A percentile compares a stretch with the other conserved stretches of the same genome.
phyloP scores from a whole-genome alignment of 192 early-diverging fungal species.

The Podila clonocystis region DNA sequence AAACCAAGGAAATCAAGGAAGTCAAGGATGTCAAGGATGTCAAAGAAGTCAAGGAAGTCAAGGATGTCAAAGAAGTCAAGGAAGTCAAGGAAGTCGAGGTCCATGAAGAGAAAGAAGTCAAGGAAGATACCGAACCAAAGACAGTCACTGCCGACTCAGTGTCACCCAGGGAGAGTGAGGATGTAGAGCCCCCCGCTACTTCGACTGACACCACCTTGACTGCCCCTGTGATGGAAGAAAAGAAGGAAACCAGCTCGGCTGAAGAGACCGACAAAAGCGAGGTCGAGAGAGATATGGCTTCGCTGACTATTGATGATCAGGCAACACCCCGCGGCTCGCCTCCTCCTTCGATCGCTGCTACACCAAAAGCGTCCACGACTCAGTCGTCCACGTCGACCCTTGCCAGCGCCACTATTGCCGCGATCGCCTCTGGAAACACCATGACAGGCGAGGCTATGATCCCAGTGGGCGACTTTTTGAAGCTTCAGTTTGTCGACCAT shows the following conservation, averaged over 20 bases:
- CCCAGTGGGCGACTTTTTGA: conserved; percentile 79
- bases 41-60: background rate
- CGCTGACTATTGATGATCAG: conserved; percentile 23
- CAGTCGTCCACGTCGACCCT: conserved; percentile 2
- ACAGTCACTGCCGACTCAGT: background rate
- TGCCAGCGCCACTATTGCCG: conserved; percentile 14
- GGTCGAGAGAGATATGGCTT: conserved; percentile 18
- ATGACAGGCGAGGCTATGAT: conserved; percentile 43
- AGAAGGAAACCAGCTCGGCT: background rate
- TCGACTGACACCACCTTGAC: background rate
- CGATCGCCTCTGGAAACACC: conserved; percentile 8
- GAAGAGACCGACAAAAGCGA: background rate
- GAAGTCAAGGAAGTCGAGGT: background rate
- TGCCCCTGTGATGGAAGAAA: background rate
- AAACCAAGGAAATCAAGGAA: background rate
- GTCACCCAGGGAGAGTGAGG: too few relatives aligned
- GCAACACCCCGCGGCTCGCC: conserved; percentile 29
- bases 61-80: background rate
- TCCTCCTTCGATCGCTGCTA: conserved; percentile 9
- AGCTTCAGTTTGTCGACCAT: conserved; percentile 73
- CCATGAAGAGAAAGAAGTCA: background rate
- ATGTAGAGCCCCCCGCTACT: too few relatives aligned
- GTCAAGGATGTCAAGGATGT: background rate
- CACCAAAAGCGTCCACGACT: background rate
- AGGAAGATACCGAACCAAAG: background rate